A percentile compares a stretch with the other conserved stretches of the same genome.
These are phyloP conservation scores for Colletotrichum lindemuthianum DNA, from an alignment of 2,329 filamentous ascomycete species.

Conservation along the genomic window DNA sequence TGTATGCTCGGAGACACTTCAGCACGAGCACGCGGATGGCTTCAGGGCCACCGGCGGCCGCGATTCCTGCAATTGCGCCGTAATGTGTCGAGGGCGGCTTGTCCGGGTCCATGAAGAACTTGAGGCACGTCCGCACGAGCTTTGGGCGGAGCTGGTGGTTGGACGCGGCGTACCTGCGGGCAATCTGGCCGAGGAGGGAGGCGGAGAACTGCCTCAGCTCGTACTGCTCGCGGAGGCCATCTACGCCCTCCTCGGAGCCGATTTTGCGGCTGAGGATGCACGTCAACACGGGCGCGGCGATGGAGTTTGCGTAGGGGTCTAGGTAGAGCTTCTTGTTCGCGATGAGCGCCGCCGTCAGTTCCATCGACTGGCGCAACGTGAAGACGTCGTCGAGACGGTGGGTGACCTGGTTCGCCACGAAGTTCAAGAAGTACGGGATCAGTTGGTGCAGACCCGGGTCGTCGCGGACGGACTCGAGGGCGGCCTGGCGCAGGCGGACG, in stretches of 20 bases:
- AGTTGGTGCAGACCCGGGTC: constrained; percentile 96
- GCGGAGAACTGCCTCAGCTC: constrained; percentile 86
- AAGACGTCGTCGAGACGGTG: constrained; percentile 93
- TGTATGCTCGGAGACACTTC: constrained; percentile 65
- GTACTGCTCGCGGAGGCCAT: constrained; percentile 73
- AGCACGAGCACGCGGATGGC: constrained; percentile 66
- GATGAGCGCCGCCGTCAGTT: constrained; percentile 84
- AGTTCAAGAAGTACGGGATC: constrained; percentile 95
- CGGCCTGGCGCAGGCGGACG: constrained; percentile 79
- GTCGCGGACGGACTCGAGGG: constrained; percentile 83
- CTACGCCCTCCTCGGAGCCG: constrained; percentile 65
- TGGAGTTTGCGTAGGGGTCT: constrained; percentile 68
- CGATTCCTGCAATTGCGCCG: constrained; percentile 84
- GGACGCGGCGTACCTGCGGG: constrained; percentile 81
- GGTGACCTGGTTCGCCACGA: constrained; percentile 94
- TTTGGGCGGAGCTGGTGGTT: constrained; percentile 87
- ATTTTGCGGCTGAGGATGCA: constrained; percentile 88
- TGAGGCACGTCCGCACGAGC: constrained; percentile 91
- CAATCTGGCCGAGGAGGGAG: constrained; percentile 81
- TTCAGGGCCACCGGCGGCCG: constrained; percentile 76
- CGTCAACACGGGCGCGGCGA: constrained; percentile 89
- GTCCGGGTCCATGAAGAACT: constrained; percentile 87
- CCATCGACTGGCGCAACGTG: constrained; percentile 90
- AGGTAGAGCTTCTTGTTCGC: constrained; percentile 83
- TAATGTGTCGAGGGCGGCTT: constrained; percentile 88